Conservation (phyloP, 768 basidiomycete genomes). For the Scleroderma citrinum region DNA sequence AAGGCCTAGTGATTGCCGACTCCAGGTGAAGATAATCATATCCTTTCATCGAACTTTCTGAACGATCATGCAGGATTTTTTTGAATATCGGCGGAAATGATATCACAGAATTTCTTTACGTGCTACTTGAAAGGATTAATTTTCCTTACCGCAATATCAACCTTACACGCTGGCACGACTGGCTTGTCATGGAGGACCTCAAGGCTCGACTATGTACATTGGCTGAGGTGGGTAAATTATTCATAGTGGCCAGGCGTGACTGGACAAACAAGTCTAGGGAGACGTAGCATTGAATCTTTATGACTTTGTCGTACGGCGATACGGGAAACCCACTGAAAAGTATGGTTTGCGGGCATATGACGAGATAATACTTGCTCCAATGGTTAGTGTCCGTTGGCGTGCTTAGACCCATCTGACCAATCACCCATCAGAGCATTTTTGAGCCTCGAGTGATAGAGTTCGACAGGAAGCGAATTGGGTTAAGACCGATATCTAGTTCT, state of each 20-base stretch:
- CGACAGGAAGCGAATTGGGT: conserved; percentile 58
- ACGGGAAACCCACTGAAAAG: conserved; percentile 73
- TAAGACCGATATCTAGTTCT: conserved; percentile 42
- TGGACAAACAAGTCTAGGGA: conserved; percentile 41
- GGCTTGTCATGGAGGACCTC: conserved; percentile 87
- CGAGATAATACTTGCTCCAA: conserved; percentile 90
- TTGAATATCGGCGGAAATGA: conserved; percentile 92
- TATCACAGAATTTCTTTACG: conserved; percentile 83
- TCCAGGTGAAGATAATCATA: conserved; percentile 57
- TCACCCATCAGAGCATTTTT: conserved; percentile 66
- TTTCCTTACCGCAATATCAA: conserved; percentile 89
- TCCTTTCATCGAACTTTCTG: conserved; percentile 1
- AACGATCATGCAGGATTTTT: conserved; percentile 46
- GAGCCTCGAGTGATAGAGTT: conserved; percentile 93
- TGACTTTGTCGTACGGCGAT: conserved; percentile 81
- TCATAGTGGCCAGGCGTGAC: background rate
- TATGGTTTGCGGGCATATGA: conserved; percentile 90
- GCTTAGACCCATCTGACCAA: conserved; percentile 3
- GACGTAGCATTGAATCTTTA: conserved; percentile 88
- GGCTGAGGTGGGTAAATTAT: conserved; percentile 58
- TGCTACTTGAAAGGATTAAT: conserved; percentile 68
- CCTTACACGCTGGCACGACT: conserved; percentile 74
- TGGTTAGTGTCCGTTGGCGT: conserved; percentile 47
- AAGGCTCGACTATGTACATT: conserved; percentile 82
- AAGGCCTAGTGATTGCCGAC: conserved; percentile 82